Conservation (phyloP, 208 protist species). For the Naegleria lovaniensis region DNA sequence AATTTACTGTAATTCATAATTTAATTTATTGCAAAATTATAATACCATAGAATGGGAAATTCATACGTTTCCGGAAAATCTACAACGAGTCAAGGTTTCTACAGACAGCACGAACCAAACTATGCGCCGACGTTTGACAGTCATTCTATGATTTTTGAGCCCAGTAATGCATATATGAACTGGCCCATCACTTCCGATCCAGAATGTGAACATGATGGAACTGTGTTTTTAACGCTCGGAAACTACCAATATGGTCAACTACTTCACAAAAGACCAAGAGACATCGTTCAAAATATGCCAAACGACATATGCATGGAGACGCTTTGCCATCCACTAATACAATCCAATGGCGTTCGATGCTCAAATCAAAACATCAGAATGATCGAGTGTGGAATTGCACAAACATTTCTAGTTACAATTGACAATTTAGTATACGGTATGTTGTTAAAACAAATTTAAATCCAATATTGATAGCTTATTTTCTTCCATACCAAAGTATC, state of each 20-base stretch:
- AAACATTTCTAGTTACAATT: neutral
- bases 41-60: neutral
- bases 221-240: neutral
- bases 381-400: neutral
- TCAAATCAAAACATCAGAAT: neutral
- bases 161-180: neutral
- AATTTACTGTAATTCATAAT: too few species aligned
- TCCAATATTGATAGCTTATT: too few species aligned
- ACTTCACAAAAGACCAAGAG: neutral
- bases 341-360: neutral
- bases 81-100: neutral
- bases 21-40: too few species aligned
- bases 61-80: neutral
- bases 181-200: neutral
- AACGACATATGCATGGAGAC: neutral
- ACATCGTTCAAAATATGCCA: neutral
- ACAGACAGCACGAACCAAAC: neutral
- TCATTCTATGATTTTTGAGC: neutral
- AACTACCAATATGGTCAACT: neutral
- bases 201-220: neutral
- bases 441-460: neutral
- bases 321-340: neutral
- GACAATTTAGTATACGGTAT: neutral
- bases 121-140: neutral
- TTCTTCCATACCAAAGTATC: too few species aligned